Evolutionary conservation across 352 stramenopile species (phyloP).

Genomic region (Pilasporangium apinafurcum): DNA sequence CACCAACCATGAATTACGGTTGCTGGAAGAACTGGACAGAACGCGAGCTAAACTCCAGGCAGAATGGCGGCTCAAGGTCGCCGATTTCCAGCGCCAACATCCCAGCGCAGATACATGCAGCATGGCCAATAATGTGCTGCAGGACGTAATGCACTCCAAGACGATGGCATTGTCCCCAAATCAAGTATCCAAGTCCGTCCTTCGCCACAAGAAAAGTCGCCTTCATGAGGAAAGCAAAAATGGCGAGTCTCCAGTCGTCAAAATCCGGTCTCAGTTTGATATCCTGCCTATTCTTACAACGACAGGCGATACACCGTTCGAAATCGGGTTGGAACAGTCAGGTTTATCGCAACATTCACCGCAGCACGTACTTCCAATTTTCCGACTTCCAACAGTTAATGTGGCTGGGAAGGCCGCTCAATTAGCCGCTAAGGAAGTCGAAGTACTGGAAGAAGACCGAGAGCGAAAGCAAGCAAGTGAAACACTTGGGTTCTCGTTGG

Average conservation of each 20-base stretch:
- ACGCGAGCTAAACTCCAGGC: constrained; percentile 58
- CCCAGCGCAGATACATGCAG: constrained; percentile 11
- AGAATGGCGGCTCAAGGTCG: constrained; percentile 64
- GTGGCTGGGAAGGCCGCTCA: constrained; percentile 23
- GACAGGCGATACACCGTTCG: constrained; percentile 63
- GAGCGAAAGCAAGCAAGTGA: constrained; percentile 60
- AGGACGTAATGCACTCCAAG: constrained; percentile 37
- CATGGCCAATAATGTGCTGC: constrained; percentile 30
- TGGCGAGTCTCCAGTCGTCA: background rate
- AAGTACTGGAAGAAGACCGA: constrained; percentile 36
- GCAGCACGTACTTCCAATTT: constrained; percentile 61
- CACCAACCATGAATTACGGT: constrained; percentile 68
- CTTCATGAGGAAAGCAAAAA: background rate
- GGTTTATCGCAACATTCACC: constrained; percentile 17
- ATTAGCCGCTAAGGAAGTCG: constrained; percentile 31
- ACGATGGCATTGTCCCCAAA: constrained; percentile 34
- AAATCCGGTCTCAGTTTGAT: constrained; percentile 31
- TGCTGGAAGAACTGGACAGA: constrained; percentile 74
- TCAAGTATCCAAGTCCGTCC: constrained; percentile 30
- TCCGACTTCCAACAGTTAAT: constrained; percentile 58
- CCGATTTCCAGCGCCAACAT: constrained; percentile 37
- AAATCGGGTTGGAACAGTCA: constrained; percentile 40
- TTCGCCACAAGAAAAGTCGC: constrained; percentile 36
- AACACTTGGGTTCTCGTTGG: constrained; percentile 46
- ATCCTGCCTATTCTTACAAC: constrained; percentile 72